Conservation (phyloP, 169 alveolate genomes). For the Eimeria praecox region DNA sequence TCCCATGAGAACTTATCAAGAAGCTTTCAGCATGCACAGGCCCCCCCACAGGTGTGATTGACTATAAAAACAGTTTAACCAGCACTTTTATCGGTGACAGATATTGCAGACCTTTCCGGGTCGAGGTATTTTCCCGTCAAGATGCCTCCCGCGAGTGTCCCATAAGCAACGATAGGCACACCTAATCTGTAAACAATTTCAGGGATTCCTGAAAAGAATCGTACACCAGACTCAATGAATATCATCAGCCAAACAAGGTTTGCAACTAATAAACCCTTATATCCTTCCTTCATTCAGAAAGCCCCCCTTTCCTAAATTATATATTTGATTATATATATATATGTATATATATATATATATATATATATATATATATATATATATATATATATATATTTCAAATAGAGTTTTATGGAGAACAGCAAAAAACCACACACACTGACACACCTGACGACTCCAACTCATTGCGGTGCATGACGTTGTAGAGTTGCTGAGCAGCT, state of each 20-base stretch:
- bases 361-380: too few species aligned
- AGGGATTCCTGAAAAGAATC: slow-evolving; percentile 84
- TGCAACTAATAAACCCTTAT: background rate
- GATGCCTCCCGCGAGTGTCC: slow-evolving; percentile 93
- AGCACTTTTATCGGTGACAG: background rate
- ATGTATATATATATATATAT: too few species aligned
- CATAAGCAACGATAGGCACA: slow-evolving; percentile 91
- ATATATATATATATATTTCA: too few species aligned
- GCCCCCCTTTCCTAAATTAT: background rate
- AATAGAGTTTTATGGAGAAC: too few species aligned
- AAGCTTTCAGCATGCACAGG: background rate
- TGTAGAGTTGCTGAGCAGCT: slow-evolving; percentile 88
- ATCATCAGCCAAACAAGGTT: background rate
- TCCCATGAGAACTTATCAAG: background rate
- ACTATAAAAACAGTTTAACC: background rate
- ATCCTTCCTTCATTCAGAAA: background rate
- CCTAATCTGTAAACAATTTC: slow-evolving; percentile 87
- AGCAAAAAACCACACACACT: too few species aligned
- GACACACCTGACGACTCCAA: slow-evolving; percentile 87
- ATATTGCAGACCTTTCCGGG: slow-evolving; percentile 87
- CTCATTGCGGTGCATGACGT: slow-evolving; percentile 90
- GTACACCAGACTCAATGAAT: too few species aligned
- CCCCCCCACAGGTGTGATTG: background rate
- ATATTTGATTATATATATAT: too few species aligned
- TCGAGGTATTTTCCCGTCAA: slow-evolving; percentile 92